A percentile compares a stretch with the other conserved stretches of the same genome.
Evolutionary conservation across 352 stramenopile genomes (phyloP).

Genomic region (Phytophthora gonapodyides): DNA sequence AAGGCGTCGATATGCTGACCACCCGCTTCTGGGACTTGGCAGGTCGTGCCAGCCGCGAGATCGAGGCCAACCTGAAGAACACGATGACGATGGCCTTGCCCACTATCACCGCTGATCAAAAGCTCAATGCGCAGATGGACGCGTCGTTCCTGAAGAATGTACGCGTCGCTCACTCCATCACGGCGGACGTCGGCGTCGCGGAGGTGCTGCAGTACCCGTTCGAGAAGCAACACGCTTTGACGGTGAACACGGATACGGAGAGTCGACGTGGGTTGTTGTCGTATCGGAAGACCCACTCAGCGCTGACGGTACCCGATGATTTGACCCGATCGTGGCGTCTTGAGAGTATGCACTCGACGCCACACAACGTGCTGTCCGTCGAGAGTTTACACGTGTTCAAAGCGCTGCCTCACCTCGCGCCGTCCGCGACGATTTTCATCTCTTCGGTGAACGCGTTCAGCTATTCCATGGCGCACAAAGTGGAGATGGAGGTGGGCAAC

Average conservation of each 20-base stretch:
- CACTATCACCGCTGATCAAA: constrained; percentile 38
- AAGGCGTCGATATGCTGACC: constrained; percentile 47
- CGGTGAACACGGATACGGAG: constrained; percentile 5
- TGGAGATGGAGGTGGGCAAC: constrained; percentile 27
- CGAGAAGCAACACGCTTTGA: constrained; percentile 29
- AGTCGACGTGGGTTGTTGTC: constrained; percentile 20
- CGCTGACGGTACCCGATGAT: constrained; percentile 2
- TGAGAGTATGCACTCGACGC: constrained; percentile 13
- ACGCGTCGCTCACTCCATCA: constrained; percentile 33
- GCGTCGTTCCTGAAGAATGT: constrained; percentile 34
- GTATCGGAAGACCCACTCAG: constrained; percentile 23
- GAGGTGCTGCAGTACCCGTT: constrained; percentile 39
- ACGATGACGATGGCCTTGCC: constrained; percentile 33
- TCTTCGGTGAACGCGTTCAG: constrained; percentile 52
- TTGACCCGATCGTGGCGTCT: constrained; percentile 18
- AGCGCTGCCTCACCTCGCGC: constrained; percentile 51
- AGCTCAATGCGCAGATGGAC: constrained; percentile 31
- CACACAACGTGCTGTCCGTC: constrained; percentile 27
- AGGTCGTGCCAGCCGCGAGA: constrained; percentile 27
- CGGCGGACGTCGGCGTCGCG: constrained; percentile 29
- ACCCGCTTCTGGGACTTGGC: constrained; percentile 57
- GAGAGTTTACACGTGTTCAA: constrained; percentile 65
- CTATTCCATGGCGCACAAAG: constrained; percentile 69
- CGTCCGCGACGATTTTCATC: constrained; percentile 50
- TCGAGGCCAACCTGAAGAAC: constrained; percentile 35